Conservation (phyloP, 805 yeast species). For the Metschnikowia matae region DNA sequence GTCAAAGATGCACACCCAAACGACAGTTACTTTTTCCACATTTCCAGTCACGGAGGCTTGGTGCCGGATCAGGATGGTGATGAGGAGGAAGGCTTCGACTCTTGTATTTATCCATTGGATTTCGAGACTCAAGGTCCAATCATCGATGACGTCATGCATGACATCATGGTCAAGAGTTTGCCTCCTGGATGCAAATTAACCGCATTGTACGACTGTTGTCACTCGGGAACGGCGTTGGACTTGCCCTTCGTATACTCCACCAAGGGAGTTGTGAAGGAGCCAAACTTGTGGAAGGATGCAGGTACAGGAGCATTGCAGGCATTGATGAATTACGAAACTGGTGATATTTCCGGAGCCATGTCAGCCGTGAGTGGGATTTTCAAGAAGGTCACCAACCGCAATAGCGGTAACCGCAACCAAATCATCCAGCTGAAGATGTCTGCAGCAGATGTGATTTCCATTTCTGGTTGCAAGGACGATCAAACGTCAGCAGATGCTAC, state of each 20-base stretch:
- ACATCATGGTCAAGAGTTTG: conserved; percentile 62
- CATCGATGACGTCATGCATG: conserved; percentile 72
- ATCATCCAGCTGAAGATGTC: conserved; percentile 55
- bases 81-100: conserved; percentile 71
- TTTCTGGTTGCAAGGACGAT: conserved; percentile 79
- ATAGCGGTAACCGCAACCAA: conserved; percentile 22
- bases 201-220: conserved; percentile 81
- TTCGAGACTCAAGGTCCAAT: conserved; percentile 64
- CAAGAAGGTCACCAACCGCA: conserved; percentile 25
- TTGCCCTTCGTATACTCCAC: conserved; percentile 78
- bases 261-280: conserved; percentile 79
- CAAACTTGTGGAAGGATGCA: conserved; percentile 70
- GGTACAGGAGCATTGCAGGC: conserved; percentile 55
- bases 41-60: conserved; percentile 85
- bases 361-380: conserved; percentile 32
- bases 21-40: conserved; percentile 77
- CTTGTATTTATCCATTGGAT: conserved; percentile 70
- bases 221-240: conserved; percentile 79
- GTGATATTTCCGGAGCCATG: conserved; percentile 38
- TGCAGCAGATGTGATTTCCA: conserved; percentile 70
- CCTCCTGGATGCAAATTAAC: conserved; percentile 74
- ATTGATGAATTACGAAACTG: conserved; percentile 20
- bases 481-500: conserved; percentile 79
- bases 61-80: conserved; percentile 66
- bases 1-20: conserved; percentile 69